A percentile compares a stretch with the other conserved stretches of the same genome.
These are phyloP conservation scores for Solanum bulbocastanum DNA, from an alignment of 257 asterid species.

Conservation along the genomic window DNA sequence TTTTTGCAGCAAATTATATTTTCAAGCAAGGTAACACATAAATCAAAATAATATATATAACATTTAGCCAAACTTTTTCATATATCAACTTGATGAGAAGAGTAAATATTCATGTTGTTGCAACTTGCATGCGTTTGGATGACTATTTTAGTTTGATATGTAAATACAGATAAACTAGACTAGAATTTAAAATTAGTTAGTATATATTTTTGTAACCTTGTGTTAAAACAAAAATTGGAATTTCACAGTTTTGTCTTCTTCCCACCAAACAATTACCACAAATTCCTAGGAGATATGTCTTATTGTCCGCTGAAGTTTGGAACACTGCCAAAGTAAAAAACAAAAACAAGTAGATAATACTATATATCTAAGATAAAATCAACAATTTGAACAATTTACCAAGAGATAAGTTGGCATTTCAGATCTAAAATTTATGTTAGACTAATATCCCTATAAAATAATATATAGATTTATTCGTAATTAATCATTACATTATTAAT, in stretches of 20 bases:
- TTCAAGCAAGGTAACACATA: not conserved
- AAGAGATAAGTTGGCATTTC: not conserved
- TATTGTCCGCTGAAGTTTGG: not conserved
- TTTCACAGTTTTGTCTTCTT: not conserved
- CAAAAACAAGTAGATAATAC: too few relatives aligned
- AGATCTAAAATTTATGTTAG: not conserved
- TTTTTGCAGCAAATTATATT: not conserved
- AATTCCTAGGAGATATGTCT: not conserved
- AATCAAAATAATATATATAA: not conserved
- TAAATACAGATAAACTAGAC: not conserved
- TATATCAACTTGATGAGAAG: not conserved
- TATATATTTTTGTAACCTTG: not conserved
- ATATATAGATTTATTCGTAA: not conserved
- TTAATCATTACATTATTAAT: too few relatives aligned
- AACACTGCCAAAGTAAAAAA: not conserved
- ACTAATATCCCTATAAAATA: too few relatives aligned
- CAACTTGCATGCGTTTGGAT: not conserved
- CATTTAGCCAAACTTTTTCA: not conserved
- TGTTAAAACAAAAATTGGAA: not conserved
- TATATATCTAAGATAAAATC: too few relatives aligned
- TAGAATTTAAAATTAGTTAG: not conserved
- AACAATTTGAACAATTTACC: not conserved
- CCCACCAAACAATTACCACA: constrained; percentile 4
- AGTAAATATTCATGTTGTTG: not conserved
- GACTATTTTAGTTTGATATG: not conserved